These are phyloP conservation scores for Ogataea nakhonphanomensis DNA, from an alignment of 805 yeast species.

Conservation along the genomic window DNA sequence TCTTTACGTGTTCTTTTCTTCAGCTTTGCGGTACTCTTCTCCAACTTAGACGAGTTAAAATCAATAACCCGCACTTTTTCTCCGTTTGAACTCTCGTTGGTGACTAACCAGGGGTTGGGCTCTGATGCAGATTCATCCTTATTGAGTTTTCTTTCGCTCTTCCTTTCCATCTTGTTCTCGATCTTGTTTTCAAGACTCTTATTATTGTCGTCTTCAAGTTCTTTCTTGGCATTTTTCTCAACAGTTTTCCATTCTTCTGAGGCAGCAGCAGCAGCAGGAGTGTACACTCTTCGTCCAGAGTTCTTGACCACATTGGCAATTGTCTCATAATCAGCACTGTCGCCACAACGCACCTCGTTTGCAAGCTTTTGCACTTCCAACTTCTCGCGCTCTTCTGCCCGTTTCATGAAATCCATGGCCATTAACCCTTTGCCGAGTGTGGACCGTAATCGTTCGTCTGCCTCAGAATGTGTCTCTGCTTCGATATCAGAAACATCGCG, in stretches of 20 bases:
- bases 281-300: conserved; percentile 77
- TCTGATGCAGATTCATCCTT: conserved; percentile 14
- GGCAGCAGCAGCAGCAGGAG: conserved; percentile 54
- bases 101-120: conserved; percentile 50
- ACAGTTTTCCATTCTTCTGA: conserved; percentile 36
- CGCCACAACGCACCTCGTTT: conserved; percentile 46
- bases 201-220: conserved; percentile 48
- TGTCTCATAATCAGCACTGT: conserved; percentile 34
- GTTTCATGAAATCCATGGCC: conserved; percentile 93
- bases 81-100: conserved; percentile 34
- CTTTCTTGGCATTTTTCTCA: conserved; percentile 39
- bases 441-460: conserved; percentile 35
- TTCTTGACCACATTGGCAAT: conserved; percentile 53
- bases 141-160: conserved; percentile 1
- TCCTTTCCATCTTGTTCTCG: conserved; percentile 8
- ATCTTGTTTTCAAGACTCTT: conserved; percentile 44
- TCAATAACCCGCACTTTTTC: conserved; percentile 47
- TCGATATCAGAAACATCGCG: conserved; percentile 50
- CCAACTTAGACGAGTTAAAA: conserved; percentile 45
- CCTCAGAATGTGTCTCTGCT: conserved; percentile 30
- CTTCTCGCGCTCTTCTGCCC: conserved; percentile 71
- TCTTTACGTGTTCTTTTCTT: conserved; percentile 34
- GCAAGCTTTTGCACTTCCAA: conserved; percentile 55
- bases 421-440: conserved; percentile 82
- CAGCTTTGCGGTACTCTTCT: conserved; percentile 46